These are phyloP conservation scores for Candida gorgasii DNA, from an alignment of 805 yeast species.

Conservation along the genomic window DNA sequence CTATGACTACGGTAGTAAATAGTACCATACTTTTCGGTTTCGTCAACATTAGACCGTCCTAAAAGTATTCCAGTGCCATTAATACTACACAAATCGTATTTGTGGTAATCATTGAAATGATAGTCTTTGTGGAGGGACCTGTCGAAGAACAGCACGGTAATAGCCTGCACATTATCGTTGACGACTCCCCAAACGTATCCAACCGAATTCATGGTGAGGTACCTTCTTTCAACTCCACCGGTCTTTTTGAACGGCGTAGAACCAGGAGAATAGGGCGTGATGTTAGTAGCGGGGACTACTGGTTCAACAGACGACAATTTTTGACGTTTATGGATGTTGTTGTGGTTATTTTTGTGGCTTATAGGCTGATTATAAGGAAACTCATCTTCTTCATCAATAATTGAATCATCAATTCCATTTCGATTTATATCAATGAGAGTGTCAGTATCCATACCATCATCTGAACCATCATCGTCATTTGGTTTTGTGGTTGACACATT, in stretches of 20 bases:
- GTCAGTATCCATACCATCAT: conserved; percentile 14
- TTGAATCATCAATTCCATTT: conserved; percentile 18
- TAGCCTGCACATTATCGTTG: conserved; percentile 41
- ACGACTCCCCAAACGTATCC: conserved; percentile 84
- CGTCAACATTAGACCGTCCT: conserved; percentile 39
- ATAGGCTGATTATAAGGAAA: conserved; percentile 27
- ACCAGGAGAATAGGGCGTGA: conserved; percentile 80
- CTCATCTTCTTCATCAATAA: conserved; percentile 38
- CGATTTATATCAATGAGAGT: conserved; percentile 11
- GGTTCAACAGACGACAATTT: conserved; percentile 13
- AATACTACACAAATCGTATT: conserved; percentile 75
- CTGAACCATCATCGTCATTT: conserved; percentile 18
- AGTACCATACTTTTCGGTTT: conserved; percentile 18
- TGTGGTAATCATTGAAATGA: conserved; percentile 75
- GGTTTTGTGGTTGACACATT: conserved; percentile 12
- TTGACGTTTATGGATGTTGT: conserved; percentile 23
- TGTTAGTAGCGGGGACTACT: conserved; percentile 16
- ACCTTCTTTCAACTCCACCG: conserved; percentile 57
- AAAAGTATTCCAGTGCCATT: conserved; percentile 66
- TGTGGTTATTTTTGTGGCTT: no score
- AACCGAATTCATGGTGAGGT: conserved; percentile 72
- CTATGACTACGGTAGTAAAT: conserved; percentile 72
- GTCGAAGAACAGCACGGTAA: conserved; percentile 90
- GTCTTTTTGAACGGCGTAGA: conserved; percentile 60
- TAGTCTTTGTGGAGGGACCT: conserved; percentile 72